phyloP scores from a whole-genome alignment of 305 asterid genomes.

The Fraxinus greggii region DNA sequence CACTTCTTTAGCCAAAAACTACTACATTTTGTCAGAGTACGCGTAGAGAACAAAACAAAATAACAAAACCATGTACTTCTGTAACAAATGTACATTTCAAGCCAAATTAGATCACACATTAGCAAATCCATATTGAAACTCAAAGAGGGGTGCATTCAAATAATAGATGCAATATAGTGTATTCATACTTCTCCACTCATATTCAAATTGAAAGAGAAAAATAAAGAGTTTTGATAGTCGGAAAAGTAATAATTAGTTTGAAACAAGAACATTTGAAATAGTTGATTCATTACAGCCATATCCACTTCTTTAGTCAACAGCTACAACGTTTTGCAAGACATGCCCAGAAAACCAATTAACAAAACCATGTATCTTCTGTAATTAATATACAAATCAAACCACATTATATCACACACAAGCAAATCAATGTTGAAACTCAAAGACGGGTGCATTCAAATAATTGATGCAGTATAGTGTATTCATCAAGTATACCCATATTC shows the following conservation, averaged over 20 bases:
- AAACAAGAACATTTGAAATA: background rate
- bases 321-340: conserved; percentile 8
- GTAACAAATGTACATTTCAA: background rate
- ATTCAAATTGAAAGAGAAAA: conserved; percentile 28
- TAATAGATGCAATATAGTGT: background rate
- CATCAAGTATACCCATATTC: conserved; percentile 58
- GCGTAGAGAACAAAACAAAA: conserved; percentile 2
- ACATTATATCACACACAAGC: background rate
- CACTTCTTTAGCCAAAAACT: background rate
- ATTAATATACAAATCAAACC: background rate
- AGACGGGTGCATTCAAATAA: background rate
- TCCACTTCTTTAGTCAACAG: background rate
- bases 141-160: background rate
- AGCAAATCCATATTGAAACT: background rate
- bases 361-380: background rate
- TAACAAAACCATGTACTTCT: background rate
- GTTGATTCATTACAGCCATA: background rate
- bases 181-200: conserved; percentile 45
- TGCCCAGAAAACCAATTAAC: conserved; percentile 2
- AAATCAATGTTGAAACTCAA: background rate
- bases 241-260: background rate
- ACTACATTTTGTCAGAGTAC: conserved; percentile 7
- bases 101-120: background rate
- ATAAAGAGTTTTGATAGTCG: background rate
- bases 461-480: background rate